Evolutionary conservation across 108 stramenopile genomes (phyloP), one percentile per base, ranked within the genome.

Genomic region (Thalassiosira profunda): DNA sequence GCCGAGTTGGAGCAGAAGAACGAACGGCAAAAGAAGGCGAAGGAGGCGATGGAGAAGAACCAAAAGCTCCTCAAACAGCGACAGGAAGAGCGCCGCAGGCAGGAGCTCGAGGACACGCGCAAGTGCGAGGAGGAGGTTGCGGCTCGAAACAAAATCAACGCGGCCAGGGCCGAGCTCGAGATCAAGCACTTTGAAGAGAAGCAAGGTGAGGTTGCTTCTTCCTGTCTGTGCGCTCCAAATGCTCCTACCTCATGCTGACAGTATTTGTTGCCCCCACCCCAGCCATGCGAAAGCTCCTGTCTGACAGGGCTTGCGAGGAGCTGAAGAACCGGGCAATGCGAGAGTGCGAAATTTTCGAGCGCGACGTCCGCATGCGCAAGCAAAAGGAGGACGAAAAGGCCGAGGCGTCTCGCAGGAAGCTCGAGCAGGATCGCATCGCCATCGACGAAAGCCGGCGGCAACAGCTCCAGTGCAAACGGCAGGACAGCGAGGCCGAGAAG

Each of bases 331-430:
- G 64, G 18, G 60, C 70, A 9, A 43, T 42, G 33, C 60, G 66
- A 38, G 89, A 90, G 59, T 72, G 81, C 14, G 76, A 62, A 15
- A 80, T 86, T n/a, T 78, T 88, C 38, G 83, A 72, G 37, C 47
- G 56, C 28, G 74, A 59, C 61, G 63, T 48, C 47, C 77, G 58
- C 67, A 66, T 69, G 69, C 52, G 61, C 25, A 28, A 51, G 29
- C 58, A 78, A 59, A 76, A 73, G 15, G 71, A 81, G 23, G 58
- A 24, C 21, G 53, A 74, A 59, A 54, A 55, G 64, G 57, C 23
- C 1, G 72, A 61, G 30, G 38, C 55, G 18, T 51, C 23, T 10
- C 51, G 40, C 14, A 45, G 57, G 20, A 66, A 76, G 45, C 53
- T 44, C 20, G 70, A 65, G 29, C 46, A 18, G 3, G 57, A 63